Conservation (phyloP, 768 basidiomycete genomes). For the Lyophyllum decastes region DNA sequence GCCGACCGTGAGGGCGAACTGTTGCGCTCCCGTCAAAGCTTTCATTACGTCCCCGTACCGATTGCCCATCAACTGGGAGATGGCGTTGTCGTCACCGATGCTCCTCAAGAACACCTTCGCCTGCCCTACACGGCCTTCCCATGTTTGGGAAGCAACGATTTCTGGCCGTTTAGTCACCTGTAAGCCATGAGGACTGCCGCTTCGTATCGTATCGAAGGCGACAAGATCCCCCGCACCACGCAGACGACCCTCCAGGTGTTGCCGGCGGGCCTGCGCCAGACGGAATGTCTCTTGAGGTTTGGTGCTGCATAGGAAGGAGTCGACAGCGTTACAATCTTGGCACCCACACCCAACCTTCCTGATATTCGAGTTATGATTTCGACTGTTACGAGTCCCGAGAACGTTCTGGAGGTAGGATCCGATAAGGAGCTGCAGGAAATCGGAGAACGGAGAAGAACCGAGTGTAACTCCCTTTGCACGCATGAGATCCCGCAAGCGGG, state of each 20-base stretch:
- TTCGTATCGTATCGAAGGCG: slow-evolving; percentile 22
- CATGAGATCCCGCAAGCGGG: slow-evolving; percentile 22
- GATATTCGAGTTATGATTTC: slow-evolving; percentile 11
- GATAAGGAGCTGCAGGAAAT: slow-evolving; percentile 29
- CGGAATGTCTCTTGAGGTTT: slow-evolving; percentile 17
- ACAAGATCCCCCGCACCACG: slow-evolving; percentile 22
- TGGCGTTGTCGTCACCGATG: slow-evolving; percentile 26
- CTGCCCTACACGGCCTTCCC: slow-evolving; percentile 23
- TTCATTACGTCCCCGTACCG: slow-evolving; percentile 29
- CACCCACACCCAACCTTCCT: slow-evolving; percentile 36
- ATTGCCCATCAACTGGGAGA: slow-evolving; percentile 31
- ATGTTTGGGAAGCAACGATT: slow-evolving; percentile 19
- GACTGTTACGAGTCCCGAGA: slow-evolving; percentile 24
- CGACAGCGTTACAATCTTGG: slow-evolving; percentile 27
- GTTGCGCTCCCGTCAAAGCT: slow-evolving; percentile 20
- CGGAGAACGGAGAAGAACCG: slow-evolving; percentile 26
- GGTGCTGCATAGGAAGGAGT: background rate
- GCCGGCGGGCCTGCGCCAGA: slow-evolving; percentile 17
- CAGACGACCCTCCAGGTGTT: slow-evolving; percentile 25
- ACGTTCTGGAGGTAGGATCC: slow-evolving; percentile 28
- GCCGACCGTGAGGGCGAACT: background rate
- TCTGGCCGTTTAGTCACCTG: slow-evolving; percentile 27
- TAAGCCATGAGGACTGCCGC: slow-evolving; percentile 27
- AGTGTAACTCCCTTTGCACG: slow-evolving; percentile 16
- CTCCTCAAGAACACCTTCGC: slow-evolving; percentile 26